Percentiles rank a stretch among this genome's conserved stretches.
These are phyloP conservation scores for Corylus heterophylla DNA, from an alignment of 306 rosid genomes.

Conservation along the genomic window DNA sequence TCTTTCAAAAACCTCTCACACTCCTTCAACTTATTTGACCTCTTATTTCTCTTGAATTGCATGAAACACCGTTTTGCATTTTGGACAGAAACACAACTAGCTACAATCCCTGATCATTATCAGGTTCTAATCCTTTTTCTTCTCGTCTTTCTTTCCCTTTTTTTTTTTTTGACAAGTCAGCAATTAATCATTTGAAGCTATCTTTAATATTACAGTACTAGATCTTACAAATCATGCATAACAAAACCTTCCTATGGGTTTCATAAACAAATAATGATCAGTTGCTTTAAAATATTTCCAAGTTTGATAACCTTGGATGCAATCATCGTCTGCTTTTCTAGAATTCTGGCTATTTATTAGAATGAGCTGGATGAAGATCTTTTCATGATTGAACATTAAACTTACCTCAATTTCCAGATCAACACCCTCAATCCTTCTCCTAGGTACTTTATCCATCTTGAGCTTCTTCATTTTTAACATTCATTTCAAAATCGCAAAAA, in stretches of 20 bases:
- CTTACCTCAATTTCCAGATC: neutral
- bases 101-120: neutral
- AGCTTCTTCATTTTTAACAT: neutral
- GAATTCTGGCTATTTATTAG: neutral
- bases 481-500: neutral
- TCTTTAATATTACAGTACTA: neutral
- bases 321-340: neutral
- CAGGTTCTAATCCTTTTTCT: neutral
- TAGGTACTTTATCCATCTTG: neutral
- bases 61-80: neutral
- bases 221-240: neutral
- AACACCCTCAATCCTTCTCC: neutral
- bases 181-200: too few relatives aligned
- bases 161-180: neutral
- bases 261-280: neutral
- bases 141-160: too few relatives aligned
- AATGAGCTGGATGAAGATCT: neutral
- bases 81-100: neutral
- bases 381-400: neutral
- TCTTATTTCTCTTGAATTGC: neutral
- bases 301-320: neutral
- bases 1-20: neutral
- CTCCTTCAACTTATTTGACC: neutral
- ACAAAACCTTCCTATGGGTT: neutral
- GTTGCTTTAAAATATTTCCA: neutral